Evolutionary conservation across 2,329 filamentous ascomycete species (phyloP), one percentile per base, ranked within the genome.

Genomic region (Elsinoe ampelina): DNA sequence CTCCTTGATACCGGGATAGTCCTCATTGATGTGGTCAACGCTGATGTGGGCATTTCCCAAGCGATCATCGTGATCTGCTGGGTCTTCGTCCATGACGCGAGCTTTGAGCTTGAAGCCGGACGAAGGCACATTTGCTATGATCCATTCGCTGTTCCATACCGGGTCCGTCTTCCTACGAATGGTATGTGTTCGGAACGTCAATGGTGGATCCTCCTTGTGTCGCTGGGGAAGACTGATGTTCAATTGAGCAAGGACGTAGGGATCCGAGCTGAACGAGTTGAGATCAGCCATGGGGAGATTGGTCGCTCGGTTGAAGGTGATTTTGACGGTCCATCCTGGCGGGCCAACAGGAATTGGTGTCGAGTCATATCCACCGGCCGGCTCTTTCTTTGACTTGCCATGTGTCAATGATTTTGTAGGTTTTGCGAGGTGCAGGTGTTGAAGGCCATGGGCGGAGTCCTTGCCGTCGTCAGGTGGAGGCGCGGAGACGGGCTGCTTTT

Each of bases 1-100:
- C 57, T 85, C 77, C 3, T 79, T 77, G 52, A 91, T 80, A 0
- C 87, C 87, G 7, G 73, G 64, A 88, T 88, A 95, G 38, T 77
- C 69, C 41, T 86, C 81, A 48, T 75, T 75, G 5, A 95, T 67
- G 1, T 72, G 67, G 10, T 77, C 72, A 0, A 87, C 81, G 15
- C 80, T 72, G 55, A 95, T 75, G 47, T 89, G 89, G 2, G 89
- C 88, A 66, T 93, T 95, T 10, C 92, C 92, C 17, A 97, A 78
- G 22, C 89, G 80, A 71, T 97, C 92, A 67, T 97, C 87, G 62
- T 86, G 82, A 68, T 96, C 88, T 1, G 85, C 82, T 34, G 84
- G 83, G 71, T 97, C 92, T 69, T 97, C 92, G 66, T 97, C 92
- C 71, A 91, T 95, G 15, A 97, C 72, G 55, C 88, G 81, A 60